Percentiles rank a stretch among this genome's conserved stretches.
phyloP scores from a whole-genome alignment of 2,329 filamentous ascomycete species.

The Apiospora pterosperma region DNA sequence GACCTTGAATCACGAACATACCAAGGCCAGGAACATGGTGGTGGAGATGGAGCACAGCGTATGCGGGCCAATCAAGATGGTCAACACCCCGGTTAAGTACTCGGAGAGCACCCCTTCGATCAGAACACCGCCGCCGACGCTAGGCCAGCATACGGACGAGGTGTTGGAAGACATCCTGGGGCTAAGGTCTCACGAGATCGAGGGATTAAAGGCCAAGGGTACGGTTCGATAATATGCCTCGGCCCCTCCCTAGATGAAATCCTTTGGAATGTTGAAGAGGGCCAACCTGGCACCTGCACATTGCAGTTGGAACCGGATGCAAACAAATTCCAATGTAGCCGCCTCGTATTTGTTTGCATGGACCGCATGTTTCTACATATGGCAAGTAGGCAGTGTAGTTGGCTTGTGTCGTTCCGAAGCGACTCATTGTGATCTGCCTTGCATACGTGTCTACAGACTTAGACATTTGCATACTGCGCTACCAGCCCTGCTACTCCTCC shows the following conservation, averaged over 20 bases:
- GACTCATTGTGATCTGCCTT: not conserved
- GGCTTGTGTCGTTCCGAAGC: not conserved
- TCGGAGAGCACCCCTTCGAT: conserved; percentile 77
- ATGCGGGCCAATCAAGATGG: conserved; percentile 83
- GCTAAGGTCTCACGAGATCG: conserved; percentile 56
- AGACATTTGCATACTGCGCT: not conserved
- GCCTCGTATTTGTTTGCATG: not conserved
- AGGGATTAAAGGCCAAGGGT: conserved; percentile 60
- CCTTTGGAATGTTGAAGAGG: too few species aligned
- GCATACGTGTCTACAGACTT: not conserved
- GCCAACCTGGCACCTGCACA: too few species aligned
- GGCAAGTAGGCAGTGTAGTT: not conserved
- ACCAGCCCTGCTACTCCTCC: not conserved
- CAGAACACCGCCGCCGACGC: conserved; percentile 72
- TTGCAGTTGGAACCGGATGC: not conserved
- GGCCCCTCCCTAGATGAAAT: not conserved
- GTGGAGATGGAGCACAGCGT: conserved; percentile 77
- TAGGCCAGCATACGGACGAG: conserved; percentile 86
- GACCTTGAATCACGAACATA: conserved; percentile 81
- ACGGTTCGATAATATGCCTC: conserved; percentile 51
- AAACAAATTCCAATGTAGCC: not conserved
- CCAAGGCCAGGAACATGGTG: conserved; percentile 83
- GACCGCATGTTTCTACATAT: not conserved
- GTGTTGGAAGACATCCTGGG: conserved; percentile 64
- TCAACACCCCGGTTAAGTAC: conserved; percentile 94